Conservation (phyloP, 2,329 filamentous ascomycete species). For the Trichoderma koningiopsis region DNA sequence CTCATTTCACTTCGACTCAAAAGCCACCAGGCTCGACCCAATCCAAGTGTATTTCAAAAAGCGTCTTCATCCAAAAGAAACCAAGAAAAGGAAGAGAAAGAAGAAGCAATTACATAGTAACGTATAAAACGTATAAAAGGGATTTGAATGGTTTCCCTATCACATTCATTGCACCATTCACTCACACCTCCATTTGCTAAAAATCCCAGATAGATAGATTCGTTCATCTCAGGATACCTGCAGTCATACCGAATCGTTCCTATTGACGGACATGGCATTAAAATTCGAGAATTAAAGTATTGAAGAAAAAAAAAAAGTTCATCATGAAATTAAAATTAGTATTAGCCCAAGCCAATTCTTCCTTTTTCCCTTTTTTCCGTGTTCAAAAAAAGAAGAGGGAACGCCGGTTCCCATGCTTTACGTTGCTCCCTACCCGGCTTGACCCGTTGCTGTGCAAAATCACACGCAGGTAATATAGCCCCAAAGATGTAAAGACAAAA, state of each 20-base stretch:
- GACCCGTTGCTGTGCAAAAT: background rate
- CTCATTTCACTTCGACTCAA: background rate
- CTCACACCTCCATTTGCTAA: background rate
- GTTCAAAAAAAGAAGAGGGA: background rate
- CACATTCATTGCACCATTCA: background rate
- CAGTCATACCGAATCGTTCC: background rate
- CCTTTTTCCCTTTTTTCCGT: background rate
- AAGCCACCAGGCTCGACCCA: slow-evolving; percentile 3
- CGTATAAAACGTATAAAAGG: background rate
- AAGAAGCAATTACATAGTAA: background rate
- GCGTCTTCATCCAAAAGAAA: background rate
- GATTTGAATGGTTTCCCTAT: background rate
- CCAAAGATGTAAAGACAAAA: slow-evolving; percentile 4
- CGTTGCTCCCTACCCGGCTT: background rate
- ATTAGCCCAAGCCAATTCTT: slow-evolving; percentile 3
- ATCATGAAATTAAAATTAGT: slow-evolving; percentile 23
- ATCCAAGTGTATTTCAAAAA: no score
- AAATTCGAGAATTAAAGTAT: background rate
- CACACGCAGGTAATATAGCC: background rate
- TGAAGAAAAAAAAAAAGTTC: background rate
- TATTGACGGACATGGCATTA: background rate
- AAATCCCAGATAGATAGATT: background rate
- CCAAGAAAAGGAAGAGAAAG: no score
- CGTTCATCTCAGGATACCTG: background rate
- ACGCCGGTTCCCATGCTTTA: slow-evolving; percentile 1